A percentile compares a stretch with the other conserved stretches of the same genome.
Conservation (phyloP, 2,329 filamentous ascomycete genomes). For the Colletotrichum sp. region DNA sequence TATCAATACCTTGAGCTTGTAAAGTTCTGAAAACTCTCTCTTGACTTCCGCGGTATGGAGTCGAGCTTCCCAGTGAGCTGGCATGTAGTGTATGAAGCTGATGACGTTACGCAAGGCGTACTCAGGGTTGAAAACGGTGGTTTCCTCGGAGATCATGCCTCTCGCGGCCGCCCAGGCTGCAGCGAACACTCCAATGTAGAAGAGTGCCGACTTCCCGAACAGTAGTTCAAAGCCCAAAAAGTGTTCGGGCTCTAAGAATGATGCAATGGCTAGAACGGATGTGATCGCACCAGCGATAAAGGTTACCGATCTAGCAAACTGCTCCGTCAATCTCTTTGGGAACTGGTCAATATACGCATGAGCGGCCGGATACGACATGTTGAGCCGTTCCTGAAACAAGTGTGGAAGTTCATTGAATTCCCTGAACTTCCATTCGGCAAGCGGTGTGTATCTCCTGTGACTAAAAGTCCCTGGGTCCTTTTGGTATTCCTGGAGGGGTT, state of each 20-base stretch:
- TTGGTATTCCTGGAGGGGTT: constrained; percentile 78
- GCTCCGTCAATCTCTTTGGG: constrained; percentile 91
- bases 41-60: constrained; percentile 96
- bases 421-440: constrained; percentile 97
- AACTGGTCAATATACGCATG: constrained; percentile 95
- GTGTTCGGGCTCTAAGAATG: constrained; percentile 87
- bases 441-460: constrained; percentile 88
- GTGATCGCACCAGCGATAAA: constrained; percentile 88
- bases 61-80: constrained; percentile 84
- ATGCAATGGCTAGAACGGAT: constrained; percentile 82
- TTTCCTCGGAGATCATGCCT: constrained; percentile 86
- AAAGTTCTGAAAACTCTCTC: constrained; percentile 85
- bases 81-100: constrained; percentile 90
- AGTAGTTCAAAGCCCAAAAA: constrained; percentile 94
- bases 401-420: constrained; percentile 98
- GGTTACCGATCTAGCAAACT: constrained; percentile 81
- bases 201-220: constrained; percentile 84
- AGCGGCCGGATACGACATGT: constrained; percentile 95
- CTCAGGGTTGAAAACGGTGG: constrained; percentile 88
- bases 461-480: constrained; percentile 88
- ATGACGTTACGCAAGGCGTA: constrained; percentile 89
- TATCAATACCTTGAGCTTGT: constrained; percentile 90
- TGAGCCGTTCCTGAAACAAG: constrained; percentile 85
- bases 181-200: constrained; percentile 85
- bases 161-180: constrained; percentile 84